These are phyloP conservation scores for Musa balbisiana DNA, from an alignment of 202 grass and related monocot genomes.

Conservation along the genomic window DNA sequence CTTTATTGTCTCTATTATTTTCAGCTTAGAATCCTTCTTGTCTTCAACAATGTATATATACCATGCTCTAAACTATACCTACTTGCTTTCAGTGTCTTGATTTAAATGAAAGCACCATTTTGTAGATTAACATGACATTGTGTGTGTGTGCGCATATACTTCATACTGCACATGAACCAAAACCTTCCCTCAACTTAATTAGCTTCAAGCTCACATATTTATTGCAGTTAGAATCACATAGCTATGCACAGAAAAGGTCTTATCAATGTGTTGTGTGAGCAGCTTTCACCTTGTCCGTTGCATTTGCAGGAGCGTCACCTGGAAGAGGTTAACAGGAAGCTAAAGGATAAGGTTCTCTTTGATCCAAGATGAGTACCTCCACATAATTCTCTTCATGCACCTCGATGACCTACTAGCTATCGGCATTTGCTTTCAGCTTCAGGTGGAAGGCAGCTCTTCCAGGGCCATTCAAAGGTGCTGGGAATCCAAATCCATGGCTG, in stretches of 20 bases:
- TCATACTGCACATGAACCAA: too few species aligned
- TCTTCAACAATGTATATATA: too few species aligned
- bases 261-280: too few species aligned
- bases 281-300: not conserved
- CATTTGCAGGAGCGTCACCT: conserved; percentile 1
- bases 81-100: too few species aligned
- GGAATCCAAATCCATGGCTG: not conserved
- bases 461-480: not conserved
- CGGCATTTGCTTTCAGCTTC: not conserved
- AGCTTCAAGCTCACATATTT: not conserved
- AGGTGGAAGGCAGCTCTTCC: not conserved
- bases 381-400: not conserved
- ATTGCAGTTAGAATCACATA: not conserved
- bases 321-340: conserved; percentile 1
- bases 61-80: too few species aligned
- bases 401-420: not conserved
- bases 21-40: too few species aligned
- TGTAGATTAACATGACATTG: too few species aligned
- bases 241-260: not conserved
- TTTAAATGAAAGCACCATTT: too few species aligned
- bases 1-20: too few species aligned
- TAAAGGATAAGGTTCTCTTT: not conserved
- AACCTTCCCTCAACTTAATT: not conserved
- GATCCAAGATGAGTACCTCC: not conserved
- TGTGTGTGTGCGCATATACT: too few species aligned